A percentile compares a stretch with the other conserved stretches of the same genome.
phyloP scores from a whole-genome alignment of 495 filamentous ascomycete genomes.

The Penicillium steckii region DNA sequence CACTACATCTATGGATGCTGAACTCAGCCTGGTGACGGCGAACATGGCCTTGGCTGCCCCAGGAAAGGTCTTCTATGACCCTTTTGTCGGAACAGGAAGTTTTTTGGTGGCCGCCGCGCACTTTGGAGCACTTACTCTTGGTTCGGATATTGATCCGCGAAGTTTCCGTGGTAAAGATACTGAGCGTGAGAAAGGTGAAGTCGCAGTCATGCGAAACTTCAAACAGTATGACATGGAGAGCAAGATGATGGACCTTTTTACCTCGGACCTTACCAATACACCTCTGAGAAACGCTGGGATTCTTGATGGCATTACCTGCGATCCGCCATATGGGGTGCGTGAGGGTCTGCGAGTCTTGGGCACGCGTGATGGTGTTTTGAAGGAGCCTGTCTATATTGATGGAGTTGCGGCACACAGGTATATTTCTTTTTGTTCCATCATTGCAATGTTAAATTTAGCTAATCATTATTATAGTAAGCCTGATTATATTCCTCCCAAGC shows the following conservation, averaged over 20 bases:
- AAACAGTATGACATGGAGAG: constrained; percentile 71
- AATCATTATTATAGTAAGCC: constrained; percentile 51
- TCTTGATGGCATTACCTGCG: constrained; percentile 92
- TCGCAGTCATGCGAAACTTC: constrained; percentile 72
- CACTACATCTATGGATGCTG: constrained; percentile 96
- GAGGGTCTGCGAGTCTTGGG: constrained; percentile 90
- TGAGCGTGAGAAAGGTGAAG: constrained; percentile 35
- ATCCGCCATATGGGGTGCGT: constrained; percentile 96
- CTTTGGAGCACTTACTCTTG: constrained; percentile 77
- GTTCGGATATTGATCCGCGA: constrained; percentile 90
- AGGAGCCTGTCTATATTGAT: constrained; percentile 63
- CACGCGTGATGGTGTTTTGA: constrained; percentile 61
- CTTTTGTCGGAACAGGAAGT: constrained; percentile 91
- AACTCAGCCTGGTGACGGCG: constrained; percentile 85
- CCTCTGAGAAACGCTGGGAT: constrained; percentile 60
- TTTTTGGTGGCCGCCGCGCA: constrained; percentile 85
- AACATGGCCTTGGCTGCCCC: constrained; percentile 83
- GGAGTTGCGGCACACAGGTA: constrained; percentile 71
- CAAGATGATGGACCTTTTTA: constrained; percentile 71
- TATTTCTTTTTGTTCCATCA: constrained; percentile 14
- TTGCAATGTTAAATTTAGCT: neutral
- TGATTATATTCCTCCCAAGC: constrained; percentile 85
- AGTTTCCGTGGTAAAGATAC: constrained; percentile 71
- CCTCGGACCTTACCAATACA: constrained; percentile 86
- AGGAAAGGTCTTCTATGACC: constrained; percentile 85